These are phyloP conservation scores for Meira miltonrushii DNA, from an alignment of 1,284 basidiomycete species.

Conservation along the genomic window DNA sequence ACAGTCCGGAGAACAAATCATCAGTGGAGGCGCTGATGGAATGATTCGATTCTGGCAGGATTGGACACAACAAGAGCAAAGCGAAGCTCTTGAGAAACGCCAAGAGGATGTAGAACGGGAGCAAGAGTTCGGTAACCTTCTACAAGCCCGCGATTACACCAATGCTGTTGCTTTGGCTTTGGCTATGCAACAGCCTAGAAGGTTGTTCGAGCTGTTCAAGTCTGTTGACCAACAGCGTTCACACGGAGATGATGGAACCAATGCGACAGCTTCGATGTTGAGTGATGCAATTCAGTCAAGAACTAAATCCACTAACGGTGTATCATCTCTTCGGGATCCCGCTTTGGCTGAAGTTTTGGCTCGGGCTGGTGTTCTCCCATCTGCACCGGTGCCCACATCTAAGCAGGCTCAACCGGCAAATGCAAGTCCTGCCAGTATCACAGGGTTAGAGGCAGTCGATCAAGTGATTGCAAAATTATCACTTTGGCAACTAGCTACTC, in stretches of 20 bases:
- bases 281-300: not conserved
- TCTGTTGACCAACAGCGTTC: conserved; percentile 26
- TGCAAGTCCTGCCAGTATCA: conserved; percentile 25
- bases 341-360: not conserved
- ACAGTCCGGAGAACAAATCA: conserved; percentile 71
- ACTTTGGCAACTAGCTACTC: conserved; percentile 68
- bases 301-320: not conserved
- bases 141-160: conserved; percentile 80
- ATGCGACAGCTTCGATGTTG: conserved; percentile 18
- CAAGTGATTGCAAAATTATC: conserved; percentile 69
- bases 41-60: conserved; percentile 91
- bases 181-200: conserved; percentile 84
- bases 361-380: not conserved
- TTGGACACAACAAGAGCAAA: conserved; percentile 58
- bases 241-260: conserved; percentile 19
- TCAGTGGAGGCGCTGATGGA: conserved; percentile 91
- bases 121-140: conserved; percentile 88
- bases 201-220: conserved; percentile 73
- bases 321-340: not conserved
- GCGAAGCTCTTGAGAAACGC: conserved; percentile 2
- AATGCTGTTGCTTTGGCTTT: conserved; percentile 85
- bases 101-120: conserved; percentile 55
- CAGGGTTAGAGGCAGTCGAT: conserved; percentile 39
- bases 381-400: not conserved
- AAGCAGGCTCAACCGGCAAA: not conserved